phyloP scores from a whole-genome alignment of 495 filamentous ascomycete species.

The Thermochaetoides thermophila region DNA sequence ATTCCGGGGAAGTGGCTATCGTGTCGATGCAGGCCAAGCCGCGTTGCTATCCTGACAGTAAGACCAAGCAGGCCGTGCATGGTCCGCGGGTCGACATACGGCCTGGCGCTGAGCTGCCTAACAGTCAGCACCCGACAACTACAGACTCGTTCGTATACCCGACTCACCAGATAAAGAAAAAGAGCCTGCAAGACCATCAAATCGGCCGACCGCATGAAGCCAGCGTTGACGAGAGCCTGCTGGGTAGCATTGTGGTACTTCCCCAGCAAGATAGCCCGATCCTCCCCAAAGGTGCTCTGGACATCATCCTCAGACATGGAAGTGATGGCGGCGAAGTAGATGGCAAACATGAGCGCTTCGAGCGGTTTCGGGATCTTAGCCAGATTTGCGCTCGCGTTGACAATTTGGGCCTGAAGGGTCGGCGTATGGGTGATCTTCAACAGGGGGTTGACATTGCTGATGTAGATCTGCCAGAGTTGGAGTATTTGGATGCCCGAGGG shows the following conservation, averaged over 20 bases:
- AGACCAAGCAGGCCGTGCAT: constrained; percentile 45
- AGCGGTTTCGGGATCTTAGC: constrained; percentile 32
- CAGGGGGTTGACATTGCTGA: constrained; percentile 56
- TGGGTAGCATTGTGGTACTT: constrained; percentile 37
- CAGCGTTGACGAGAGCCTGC: constrained; percentile 41
- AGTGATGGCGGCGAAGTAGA: constrained; percentile 39
- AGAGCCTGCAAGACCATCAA: constrained; percentile 40
- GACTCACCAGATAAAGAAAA: constrained; percentile 38
- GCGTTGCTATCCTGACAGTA: constrained; percentile 51
- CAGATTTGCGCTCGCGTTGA: constrained; percentile 33
- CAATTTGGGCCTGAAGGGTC: constrained; percentile 40
- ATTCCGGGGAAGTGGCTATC: constrained; percentile 47
- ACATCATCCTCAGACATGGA: constrained; percentile 39
- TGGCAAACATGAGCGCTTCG: constrained; percentile 42
- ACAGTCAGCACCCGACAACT: neutral
- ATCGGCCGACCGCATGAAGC: constrained; percentile 40
- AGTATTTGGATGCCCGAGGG: constrained; percentile 55
- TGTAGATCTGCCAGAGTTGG: constrained; percentile 57
- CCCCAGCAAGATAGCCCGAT: constrained; percentile 24
- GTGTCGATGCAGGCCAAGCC: constrained; percentile 50
- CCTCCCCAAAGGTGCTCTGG: constrained; percentile 32
- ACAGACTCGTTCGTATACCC: neutral
- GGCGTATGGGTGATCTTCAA: constrained; percentile 53
- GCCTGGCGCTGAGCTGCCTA: constrained; percentile 26
- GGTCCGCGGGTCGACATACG: constrained; percentile 33